phyloP scores from a whole-genome alignment of 139 green algal genomes.

The Astrephomene gubernaculifera region DNA sequence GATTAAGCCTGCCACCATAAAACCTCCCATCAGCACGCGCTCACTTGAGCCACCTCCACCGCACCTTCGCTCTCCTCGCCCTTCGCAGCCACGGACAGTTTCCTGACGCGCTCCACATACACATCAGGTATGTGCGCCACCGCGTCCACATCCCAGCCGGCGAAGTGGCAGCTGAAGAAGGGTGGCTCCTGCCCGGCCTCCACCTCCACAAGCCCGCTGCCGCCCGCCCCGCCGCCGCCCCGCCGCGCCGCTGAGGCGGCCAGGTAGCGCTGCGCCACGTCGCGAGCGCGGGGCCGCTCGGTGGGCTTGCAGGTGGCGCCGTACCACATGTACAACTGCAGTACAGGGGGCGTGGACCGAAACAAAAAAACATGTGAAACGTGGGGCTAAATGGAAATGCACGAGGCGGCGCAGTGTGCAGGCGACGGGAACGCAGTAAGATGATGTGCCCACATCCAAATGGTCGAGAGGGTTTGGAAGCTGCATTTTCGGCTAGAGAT shows the following conservation, averaged over 20 bases:
- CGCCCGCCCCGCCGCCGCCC: neutral
- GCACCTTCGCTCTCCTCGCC: no score
- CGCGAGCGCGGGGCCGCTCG: constrained; percentile 15
- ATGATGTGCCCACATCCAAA: no score
- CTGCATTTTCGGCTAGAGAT: no score
- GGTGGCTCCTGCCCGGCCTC: constrained; percentile 27
- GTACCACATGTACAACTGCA: constrained; percentile 38
- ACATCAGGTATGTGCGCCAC: constrained; percentile 3
- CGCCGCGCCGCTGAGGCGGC: neutral
- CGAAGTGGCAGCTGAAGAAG: constrained; percentile 41
- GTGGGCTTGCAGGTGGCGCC: constrained; percentile 3
- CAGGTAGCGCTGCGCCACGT: constrained; percentile 35
- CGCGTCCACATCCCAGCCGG: neutral
- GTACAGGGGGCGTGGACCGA: no score
- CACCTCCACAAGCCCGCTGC: constrained; percentile 7
- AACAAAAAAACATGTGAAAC: no score
- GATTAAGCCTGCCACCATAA: no score
- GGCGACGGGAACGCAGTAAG: no score
- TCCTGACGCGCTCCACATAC: neutral
- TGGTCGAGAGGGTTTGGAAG: no score
- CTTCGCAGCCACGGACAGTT: neutral
- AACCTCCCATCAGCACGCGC: no score
- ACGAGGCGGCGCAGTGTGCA: no score
- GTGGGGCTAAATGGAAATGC: no score
- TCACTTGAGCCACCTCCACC: no score